phyloP scores from a whole-genome alignment of 805 yeast species.

The Yamadazyma tumulicola region DNA sequence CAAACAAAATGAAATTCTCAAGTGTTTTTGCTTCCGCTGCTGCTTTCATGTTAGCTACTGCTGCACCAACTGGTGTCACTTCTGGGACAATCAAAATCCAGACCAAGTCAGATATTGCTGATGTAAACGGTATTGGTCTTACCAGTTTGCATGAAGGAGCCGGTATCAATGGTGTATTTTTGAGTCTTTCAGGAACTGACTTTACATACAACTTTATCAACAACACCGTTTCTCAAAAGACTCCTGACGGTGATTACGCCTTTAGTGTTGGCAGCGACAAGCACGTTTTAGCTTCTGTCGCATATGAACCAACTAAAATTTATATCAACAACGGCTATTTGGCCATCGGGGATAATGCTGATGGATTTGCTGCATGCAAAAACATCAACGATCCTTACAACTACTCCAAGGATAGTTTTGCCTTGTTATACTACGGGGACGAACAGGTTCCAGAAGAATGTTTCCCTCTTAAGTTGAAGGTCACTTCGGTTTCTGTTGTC shows the following conservation, averaged over 20 bases:
- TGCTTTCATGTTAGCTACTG: constrained; percentile 8
- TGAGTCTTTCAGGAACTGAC: constrained; percentile 17
- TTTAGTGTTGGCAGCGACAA: constrained; percentile 3
- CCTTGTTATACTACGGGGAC: constrained; percentile 2
- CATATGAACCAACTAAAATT: constrained; percentile 3
- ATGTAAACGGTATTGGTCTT: constrained; percentile 28
- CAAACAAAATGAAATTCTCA: constrained; percentile 12
- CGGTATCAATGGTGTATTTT: constrained; percentile 37
- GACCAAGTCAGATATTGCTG: constrained; percentile 21
- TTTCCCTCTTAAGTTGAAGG: constrained; percentile 1
- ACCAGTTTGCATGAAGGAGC: constrained; percentile 42
- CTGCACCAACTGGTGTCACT: constrained; percentile 10
- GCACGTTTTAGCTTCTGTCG: constrained; percentile 3
- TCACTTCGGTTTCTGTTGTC: neutral
- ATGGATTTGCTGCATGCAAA: constrained; percentile 22
- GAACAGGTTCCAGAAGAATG: constrained; percentile 1
- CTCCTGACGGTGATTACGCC: constrained; percentile 1
- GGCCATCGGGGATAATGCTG: constrained; percentile 15
- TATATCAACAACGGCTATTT: constrained; percentile 14
- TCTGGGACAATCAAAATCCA: constrained; percentile 14
- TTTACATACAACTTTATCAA: constrained; percentile 4
- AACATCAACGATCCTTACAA: constrained; percentile 26
- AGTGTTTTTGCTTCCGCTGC: constrained; percentile 11
- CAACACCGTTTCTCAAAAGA: neutral
- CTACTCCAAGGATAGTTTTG: constrained; percentile 16